Base-by-base conservation (phyloP, 352 stramenopile genomes). In the Phytophthora pinifolia region DNA sequence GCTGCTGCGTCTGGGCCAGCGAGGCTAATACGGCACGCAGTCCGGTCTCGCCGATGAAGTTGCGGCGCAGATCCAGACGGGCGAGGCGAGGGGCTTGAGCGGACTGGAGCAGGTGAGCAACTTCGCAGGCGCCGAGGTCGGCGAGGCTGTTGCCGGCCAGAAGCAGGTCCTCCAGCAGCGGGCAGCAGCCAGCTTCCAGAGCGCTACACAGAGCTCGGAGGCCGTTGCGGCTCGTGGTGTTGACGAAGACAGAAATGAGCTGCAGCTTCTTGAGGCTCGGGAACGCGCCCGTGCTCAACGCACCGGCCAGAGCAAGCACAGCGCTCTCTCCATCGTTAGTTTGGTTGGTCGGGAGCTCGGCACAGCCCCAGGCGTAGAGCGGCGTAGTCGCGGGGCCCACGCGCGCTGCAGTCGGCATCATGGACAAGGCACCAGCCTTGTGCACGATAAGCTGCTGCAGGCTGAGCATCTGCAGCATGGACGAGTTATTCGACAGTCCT, bases 211-310 rank as follows among this genome's bases (percentile, higher is more conserved):
- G 58, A 4, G 67, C 39, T 6, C 50, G 52, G 0, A 86, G 54
- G 2, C 54, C 76, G 36, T 91, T 88, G 36, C 68, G 60, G 15
- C 63, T 70, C 32, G 57, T 75, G 32, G 81, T 91, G 62, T 88
- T 86, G 17, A 76, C 80, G 39, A 91, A 88, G 33, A 88, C 65
- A 18, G 79, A 87, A n/a, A 83, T 65, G 36, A 89, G 70, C 42
- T 84, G 76, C 30, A 91, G 61, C n/a, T 75, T 67, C 39, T 74
- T 70, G 33, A 89, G 65, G 15, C 41, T 67, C 4, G 62, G 56
- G 15, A 81, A 79, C 8, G 60, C 50, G 6, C 77, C 77, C 12
- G 45, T 43, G 33, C 46, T 56, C 5, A 91, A 44, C 1, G 66
- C 64, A 15, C 48, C 30, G 3, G 76, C 74, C 20, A 91, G 55